Base-by-base conservation (phyloP, 2,329 filamentous ascomycete genomes). In the Eutypella sp. region DNA sequence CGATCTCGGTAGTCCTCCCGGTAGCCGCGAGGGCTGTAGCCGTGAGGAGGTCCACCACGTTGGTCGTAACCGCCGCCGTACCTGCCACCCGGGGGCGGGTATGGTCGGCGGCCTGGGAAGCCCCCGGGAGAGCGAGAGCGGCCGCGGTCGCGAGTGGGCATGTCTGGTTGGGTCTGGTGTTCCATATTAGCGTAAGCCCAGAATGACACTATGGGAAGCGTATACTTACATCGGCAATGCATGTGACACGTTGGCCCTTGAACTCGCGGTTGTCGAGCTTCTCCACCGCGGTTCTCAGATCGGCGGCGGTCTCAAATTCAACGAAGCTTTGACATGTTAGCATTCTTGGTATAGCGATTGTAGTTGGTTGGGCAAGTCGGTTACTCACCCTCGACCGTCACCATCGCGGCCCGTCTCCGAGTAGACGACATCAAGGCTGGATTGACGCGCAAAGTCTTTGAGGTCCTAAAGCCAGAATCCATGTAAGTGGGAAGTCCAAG, bases 391-490 rank as follows among this genome's bases (percentile, higher is more conserved):
- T 81, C 87, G 89, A 56, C 90, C 89, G 67, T 95, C 89, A 56
- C 86, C 87, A 66, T 95, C 91, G 62, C 92, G 90, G 60, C 85
- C 86, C 50, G 95, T 95, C 73, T 99, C 93, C 55, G 91, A 96
- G 69, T 96, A 99, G 62, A 99, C 93, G 56, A 99, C 93, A 68
- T 97, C 93, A 69, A 96, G 81, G 70, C 90, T 90, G 68, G 92
- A 95, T 70, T 95, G 89, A 66, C 93, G 90, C 52, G 93, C 93
- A 72, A 99, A 99, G 70, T 99, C 93, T 87, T 99, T 99, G 45
- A 99, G 84, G 72, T 99, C 93, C 93, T 99, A 90, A 73, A 84
- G 75, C 78, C 79, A 83, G 78, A 78, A 71, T 81, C 79, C 81
- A 79, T 78, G 86, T 93, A 88, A 91, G 87, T 90, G 73, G 58